A percentile compares a stretch with the other conserved stretches of the same genome.
Conservation (phyloP, 441 rosid genomes). For the Eutrema salsugineum region DNA sequence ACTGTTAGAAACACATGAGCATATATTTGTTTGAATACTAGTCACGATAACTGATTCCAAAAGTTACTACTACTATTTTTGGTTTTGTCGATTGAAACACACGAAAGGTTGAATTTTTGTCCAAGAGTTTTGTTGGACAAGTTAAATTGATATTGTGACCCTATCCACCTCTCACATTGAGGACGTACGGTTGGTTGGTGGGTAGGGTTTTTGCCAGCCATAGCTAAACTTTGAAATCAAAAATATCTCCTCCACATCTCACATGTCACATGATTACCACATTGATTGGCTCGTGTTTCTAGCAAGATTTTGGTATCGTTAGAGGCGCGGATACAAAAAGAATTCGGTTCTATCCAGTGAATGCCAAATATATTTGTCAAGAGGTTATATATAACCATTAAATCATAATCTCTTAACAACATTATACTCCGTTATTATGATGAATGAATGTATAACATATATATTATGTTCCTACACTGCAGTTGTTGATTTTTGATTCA, state of each 20-base stretch:
- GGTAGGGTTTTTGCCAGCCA: constrained; percentile 30
- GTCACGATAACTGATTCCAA: background rate
- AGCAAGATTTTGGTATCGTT: constrained; percentile 1
- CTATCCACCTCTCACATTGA: constrained; percentile 20
- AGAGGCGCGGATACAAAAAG: background rate
- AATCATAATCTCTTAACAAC: background rate
- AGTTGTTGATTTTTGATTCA: background rate
- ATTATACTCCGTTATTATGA: background rate
- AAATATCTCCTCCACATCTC: constrained; percentile 11
- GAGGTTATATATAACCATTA: background rate
- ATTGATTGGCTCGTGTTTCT: constrained; percentile 16
- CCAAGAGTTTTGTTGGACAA: constrained; percentile 10
- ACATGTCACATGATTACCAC: constrained; percentile 16
- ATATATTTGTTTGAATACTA: background rate
- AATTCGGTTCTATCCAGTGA: background rate
- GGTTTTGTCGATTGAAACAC: constrained; percentile 29
- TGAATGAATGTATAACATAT: background rate
- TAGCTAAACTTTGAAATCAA: background rate
- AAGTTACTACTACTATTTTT: constrained; percentile 30
- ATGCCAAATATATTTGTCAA: background rate
- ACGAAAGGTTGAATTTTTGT: constrained; percentile 13
- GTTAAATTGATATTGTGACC: constrained; percentile 16
- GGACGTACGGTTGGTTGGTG: constrained; percentile 34
- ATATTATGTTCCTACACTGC: background rate
- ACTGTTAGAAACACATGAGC: background rate